These are phyloP conservation scores for Xylaria sp. DNA, from an alignment of 2,329 filamentous ascomycete species.

Conservation along the genomic window DNA sequence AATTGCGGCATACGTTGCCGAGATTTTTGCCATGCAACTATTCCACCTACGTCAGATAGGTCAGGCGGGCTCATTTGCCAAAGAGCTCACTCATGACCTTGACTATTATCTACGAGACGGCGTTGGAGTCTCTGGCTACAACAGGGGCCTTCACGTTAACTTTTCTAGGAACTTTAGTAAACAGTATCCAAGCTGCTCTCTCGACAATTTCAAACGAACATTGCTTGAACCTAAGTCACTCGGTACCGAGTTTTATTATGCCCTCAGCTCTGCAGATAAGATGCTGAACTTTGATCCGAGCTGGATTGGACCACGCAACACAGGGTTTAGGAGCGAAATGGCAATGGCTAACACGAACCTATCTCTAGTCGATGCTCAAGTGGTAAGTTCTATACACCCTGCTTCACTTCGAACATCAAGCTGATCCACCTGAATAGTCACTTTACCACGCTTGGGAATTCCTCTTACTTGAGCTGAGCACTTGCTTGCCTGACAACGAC, in stretches of 20 bases:
- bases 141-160: constrained; percentile 85
- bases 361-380: constrained; percentile 90
- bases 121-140: constrained; percentile 83
- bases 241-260: constrained; percentile 85
- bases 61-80: constrained; percentile 71
- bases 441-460: constrained; percentile 92
- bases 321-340: constrained; percentile 85
- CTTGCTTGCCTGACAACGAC: constrained; percentile 63
- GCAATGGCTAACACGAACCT: constrained; percentile 88
- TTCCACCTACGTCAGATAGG: constrained; percentile 85
- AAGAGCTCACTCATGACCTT: constrained; percentile 77
- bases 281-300: constrained; percentile 81
- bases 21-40: constrained; percentile 90
- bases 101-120: constrained; percentile 83
- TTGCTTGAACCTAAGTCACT: constrained; percentile 71
- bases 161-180: constrained; percentile 84
- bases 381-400: constrained; percentile 67
- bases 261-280: constrained; percentile 76
- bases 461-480: constrained; percentile 83
- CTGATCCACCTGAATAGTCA: constrained; percentile 60
- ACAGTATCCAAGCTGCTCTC: constrained; percentile 76
- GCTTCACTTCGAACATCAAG: neutral
- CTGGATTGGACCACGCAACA: constrained; percentile 75
- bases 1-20: constrained; percentile 83
- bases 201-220: constrained; percentile 85